Conservation (phyloP, 306 rosid genomes). For the Senna siamea region DNA sequence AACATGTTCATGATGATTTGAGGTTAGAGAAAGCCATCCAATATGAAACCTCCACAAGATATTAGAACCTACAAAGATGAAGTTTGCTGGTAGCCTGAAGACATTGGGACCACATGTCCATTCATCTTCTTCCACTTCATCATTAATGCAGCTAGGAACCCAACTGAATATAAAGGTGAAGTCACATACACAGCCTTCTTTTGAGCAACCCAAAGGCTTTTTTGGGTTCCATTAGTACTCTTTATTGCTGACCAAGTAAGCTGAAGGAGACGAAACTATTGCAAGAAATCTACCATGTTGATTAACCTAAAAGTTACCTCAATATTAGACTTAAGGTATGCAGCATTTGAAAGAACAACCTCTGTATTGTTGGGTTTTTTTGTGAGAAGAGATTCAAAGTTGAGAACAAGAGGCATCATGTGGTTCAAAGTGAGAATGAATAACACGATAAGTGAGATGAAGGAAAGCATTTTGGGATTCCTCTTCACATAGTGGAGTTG, state of each 20-base stretch:
- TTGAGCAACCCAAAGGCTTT: constrained; percentile 49
- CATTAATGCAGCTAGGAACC: constrained; percentile 42
- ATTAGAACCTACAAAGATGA: constrained; percentile 48
- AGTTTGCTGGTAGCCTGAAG: background rate
- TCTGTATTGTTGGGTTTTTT: constrained; percentile 26
- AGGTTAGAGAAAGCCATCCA: constrained; percentile 69
- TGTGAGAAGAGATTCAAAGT: constrained; percentile 63
- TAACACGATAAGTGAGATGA: constrained; percentile 60
- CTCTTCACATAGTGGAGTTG: constrained; percentile 65
- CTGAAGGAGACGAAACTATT: constrained; percentile 59
- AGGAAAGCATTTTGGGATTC: constrained; percentile 53
- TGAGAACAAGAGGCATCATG: constrained; percentile 60
- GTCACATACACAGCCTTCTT: constrained; percentile 38
- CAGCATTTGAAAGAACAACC: constrained; percentile 37
- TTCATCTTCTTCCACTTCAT: constrained; percentile 22
- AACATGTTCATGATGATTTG: constrained; percentile 59
- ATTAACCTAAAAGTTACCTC: constrained; percentile 51
- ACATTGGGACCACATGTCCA: background rate
- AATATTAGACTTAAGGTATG: constrained; percentile 60
- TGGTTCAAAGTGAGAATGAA: constrained; percentile 50
- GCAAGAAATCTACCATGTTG: constrained; percentile 58
- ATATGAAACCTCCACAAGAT: constrained; percentile 51
- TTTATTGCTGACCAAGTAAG: constrained; percentile 59
- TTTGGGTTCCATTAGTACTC: constrained; percentile 18
- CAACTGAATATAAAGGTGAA: constrained; percentile 43